These are phyloP conservation scores for Sporothrix sp. DNA, from an alignment of 2,329 filamentous ascomycete species.

Conservation along the genomic window DNA sequence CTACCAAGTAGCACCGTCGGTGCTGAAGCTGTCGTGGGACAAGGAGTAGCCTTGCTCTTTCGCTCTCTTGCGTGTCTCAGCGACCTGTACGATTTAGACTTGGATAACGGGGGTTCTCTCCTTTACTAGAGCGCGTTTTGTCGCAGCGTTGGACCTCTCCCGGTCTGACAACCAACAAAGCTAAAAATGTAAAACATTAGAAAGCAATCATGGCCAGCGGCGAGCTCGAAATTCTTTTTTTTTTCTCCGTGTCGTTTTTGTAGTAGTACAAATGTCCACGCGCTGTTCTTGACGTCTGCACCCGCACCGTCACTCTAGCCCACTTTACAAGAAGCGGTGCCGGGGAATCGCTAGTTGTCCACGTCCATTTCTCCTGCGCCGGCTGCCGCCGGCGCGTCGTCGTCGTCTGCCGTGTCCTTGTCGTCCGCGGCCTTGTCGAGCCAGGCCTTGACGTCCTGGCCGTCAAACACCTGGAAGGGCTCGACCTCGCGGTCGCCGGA, in stretches of 20 bases:
- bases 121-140: constrained; percentile 5
- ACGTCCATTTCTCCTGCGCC: constrained; percentile 36
- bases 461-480: constrained; percentile 84
- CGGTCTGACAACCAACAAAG: too few species aligned
- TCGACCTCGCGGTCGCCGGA: constrained; percentile 52
- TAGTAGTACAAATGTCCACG: constrained; percentile 6
- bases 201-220: too few species aligned
- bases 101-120: not conserved
- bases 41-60: constrained; percentile 36
- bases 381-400: constrained; percentile 28
- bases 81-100: too few species aligned
- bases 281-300: not conserved
- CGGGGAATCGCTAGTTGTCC: constrained; percentile 23
- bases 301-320: too few species aligned
- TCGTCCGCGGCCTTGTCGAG: constrained; percentile 62
- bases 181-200: too few species aligned
- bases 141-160: too few species aligned
- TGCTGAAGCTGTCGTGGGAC: constrained; percentile 76
- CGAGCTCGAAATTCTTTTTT: too few species aligned
- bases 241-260: not conserved
- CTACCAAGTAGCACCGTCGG: constrained; percentile 66
- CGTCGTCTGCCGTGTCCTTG: constrained; percentile 36
- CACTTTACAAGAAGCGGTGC: too few species aligned
- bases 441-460: constrained; percentile 75
- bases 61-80: not conserved